A percentile compares a stretch with the other conserved stretches of the same genome.
These are phyloP conservation scores for Exobasidium rhododendri DNA, from an alignment of 1,284 basidiomycete species.

Conservation along the genomic window DNA sequence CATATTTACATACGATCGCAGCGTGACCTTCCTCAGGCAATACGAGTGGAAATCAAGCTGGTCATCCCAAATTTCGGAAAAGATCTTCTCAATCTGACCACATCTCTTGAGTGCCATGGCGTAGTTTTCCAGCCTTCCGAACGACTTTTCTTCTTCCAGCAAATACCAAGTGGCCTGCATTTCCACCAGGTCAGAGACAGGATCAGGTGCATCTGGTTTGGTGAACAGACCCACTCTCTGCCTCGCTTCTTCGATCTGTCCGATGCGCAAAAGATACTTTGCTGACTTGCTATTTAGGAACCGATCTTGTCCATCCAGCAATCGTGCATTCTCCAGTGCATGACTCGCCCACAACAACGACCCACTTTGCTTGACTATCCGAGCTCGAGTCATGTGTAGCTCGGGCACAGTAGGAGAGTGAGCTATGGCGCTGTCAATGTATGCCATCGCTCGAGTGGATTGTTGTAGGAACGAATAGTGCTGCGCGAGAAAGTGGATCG, in stretches of 20 bases:
- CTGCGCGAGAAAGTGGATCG: slow-evolving; percentile 88
- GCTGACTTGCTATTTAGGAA: slow-evolving; percentile 92
- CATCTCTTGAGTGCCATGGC: slow-evolving; percentile 84
- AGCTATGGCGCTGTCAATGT: slow-evolving; percentile 66
- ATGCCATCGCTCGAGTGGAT: slow-evolving; percentile 62
- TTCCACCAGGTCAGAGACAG: slow-evolving; percentile 80
- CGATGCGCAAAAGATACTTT: slow-evolving; percentile 81
- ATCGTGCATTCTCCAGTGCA: slow-evolving; percentile 75
- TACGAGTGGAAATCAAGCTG: slow-evolving; percentile 99
- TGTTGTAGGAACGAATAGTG: slow-evolving; percentile 68
- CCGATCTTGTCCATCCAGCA: slow-evolving; percentile 88
- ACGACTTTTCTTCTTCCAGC: slow-evolving; percentile 74
- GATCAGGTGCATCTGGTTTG: slow-evolving; percentile 61
- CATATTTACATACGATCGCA: slow-evolving; percentile 77
- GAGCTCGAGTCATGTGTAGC: slow-evolving; percentile 76
- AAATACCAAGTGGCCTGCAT: slow-evolving; percentile 94
- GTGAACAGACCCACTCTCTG: slow-evolving; percentile 45
- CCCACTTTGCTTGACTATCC: slow-evolving; percentile 81
- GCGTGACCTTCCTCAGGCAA: slow-evolving; percentile 81
- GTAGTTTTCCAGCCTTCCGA: slow-evolving; percentile 66
- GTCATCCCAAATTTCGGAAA: slow-evolving; percentile 87
- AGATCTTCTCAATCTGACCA: slow-evolving; percentile 74
- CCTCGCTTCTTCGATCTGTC: slow-evolving; percentile 61
- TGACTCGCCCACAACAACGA: slow-evolving; percentile 73
- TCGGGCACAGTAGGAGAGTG: slow-evolving; percentile 96